Evolutionary conservation across 768 basidiomycete genomes (phyloP), one percentile per base, ranked within the genome.

Genomic region (Amanita pseudoporphyria): DNA sequence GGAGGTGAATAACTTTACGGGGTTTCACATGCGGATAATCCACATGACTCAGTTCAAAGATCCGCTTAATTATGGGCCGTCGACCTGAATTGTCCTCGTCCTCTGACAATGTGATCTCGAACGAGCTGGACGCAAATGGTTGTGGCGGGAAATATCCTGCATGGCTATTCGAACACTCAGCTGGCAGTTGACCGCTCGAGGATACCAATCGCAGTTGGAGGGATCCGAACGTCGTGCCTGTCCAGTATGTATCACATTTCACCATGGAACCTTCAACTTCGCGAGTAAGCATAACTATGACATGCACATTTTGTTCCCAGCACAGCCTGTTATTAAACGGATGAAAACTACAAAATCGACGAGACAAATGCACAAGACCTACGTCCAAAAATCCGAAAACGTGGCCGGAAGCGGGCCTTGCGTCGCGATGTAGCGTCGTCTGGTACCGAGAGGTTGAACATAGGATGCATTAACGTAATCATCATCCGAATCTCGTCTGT

Each of bases 391-490:
- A 62, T 98, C 94, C 5, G 73, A 70, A 62, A 82, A 95, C 0
- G 95, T 97, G 22, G 87, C 79, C 9, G 85, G 85, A 7, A 98
- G 68, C 4, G 94, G 95, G 4, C 95, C 95, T 62, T 98, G 95
- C 2, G 95, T 96, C 3, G 94, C 95, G 51, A 98, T 96, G 60
- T 95, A 98, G 42, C 84, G 76, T 62, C 80, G 79, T 26, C 67
- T 71, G 1, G 94, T 94, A 2, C 84, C 84, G 16, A 90, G 67
- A 2, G 94, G 91, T 62, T 89, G 89, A 31, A 98, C 84, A 59
- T 84, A 87, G 24, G 91, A 95, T 9, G 95, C 95, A 61, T 98
- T 97, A 64, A 97, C 83, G 62, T 97, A 97, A 62, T 97, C 94
- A 55, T 77, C 78, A 28, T 81, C 78, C 16, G 64, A 52, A 26